These are phyloP conservation scores for Blastocystis sp. DNA, from an alignment of 352 stramenopile species.

Conservation along the genomic window DNA sequence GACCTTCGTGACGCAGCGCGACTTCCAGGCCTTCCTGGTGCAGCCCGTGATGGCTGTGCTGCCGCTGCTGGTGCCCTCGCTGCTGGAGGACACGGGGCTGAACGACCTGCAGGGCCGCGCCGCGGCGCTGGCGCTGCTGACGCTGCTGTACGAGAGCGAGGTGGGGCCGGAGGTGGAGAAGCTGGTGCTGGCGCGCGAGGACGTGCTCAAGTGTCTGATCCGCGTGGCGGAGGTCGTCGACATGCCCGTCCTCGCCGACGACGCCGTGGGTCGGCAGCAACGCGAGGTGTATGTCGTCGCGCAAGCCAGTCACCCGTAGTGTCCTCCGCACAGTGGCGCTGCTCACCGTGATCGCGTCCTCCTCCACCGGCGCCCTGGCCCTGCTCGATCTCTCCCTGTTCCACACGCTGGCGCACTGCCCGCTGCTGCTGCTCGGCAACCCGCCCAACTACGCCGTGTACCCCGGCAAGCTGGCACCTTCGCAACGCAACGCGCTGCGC, in stretches of 20 bases:
- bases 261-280: neutral
- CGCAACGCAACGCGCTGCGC: slow-evolving; percentile 8
- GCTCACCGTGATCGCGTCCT: slow-evolving; percentile 4
- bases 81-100: slow-evolving; percentile 17
- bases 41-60: neutral
- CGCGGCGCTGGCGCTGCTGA: slow-evolving; percentile 4
- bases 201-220: slow-evolving; percentile 8
- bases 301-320: neutral
- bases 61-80: slow-evolving; percentile 7
- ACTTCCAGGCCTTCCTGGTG: neutral
- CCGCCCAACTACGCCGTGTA: slow-evolving; percentile 19
- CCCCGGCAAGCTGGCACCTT: slow-evolving; percentile 27
- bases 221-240: slow-evolving; percentile 9
- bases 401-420: slow-evolving; percentile 15
- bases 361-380: neutral
- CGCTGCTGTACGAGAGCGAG: slow-evolving; percentile 7
- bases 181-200: neutral
- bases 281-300: slow-evolving; percentile 5
- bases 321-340: neutral
- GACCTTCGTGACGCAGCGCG: neutral
- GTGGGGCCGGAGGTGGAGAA: neutral
- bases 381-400: slow-evolving; percentile 37
- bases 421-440: slow-evolving; percentile 25
- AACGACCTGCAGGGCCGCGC: slow-evolving; percentile 10
- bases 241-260: neutral